These are phyloP conservation scores for Lolium perenne DNA, from an alignment of 176 grass and related monocot genomes.

Conservation along the genomic window DNA sequence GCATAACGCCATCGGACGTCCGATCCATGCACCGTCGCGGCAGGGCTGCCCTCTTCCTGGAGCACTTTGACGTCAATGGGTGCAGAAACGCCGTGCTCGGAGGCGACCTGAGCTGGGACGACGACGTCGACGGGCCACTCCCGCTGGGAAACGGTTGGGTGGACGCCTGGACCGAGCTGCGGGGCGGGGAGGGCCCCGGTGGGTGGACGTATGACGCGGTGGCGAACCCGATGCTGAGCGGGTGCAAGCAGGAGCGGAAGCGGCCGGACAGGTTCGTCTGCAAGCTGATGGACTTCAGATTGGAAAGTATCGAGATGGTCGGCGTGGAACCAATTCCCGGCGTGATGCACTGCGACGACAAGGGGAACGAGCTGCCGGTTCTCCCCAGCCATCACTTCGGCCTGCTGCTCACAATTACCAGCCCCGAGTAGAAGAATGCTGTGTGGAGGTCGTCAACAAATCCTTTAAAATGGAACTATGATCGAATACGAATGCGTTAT, in stretches of 20 bases:
- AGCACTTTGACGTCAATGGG: slow-evolving; percentile 19
- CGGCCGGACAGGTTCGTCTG: slow-evolving; percentile 3
- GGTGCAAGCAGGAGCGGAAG: background rate
- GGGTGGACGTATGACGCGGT: background rate
- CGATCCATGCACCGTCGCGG: background rate
- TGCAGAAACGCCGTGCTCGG: slow-evolving; percentile 31
- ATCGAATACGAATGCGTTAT: too few species aligned
- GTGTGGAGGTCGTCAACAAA: too few species aligned
- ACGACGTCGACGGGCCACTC: slow-evolving; percentile 33
- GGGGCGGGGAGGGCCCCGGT: background rate
- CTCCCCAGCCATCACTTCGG: slow-evolving; percentile 5
- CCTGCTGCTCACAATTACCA: background rate
- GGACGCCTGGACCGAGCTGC: background rate
- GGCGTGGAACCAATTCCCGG: background rate
- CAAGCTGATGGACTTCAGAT: background rate
- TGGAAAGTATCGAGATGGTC: background rate
- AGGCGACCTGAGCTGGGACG: slow-evolving; percentile 36
- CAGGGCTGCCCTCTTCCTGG: background rate
- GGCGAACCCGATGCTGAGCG: background rate
- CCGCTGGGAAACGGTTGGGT: slow-evolving; percentile 12
- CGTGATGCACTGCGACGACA: background rate
- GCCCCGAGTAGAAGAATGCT: too few species aligned
- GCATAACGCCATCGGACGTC: background rate
- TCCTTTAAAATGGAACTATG: too few species aligned
- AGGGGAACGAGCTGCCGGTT: too few species aligned